These are phyloP conservation scores for Rheum nobile DNA, from an alignment of 148 eudicot genomes.

Conservation along the genomic window DNA sequence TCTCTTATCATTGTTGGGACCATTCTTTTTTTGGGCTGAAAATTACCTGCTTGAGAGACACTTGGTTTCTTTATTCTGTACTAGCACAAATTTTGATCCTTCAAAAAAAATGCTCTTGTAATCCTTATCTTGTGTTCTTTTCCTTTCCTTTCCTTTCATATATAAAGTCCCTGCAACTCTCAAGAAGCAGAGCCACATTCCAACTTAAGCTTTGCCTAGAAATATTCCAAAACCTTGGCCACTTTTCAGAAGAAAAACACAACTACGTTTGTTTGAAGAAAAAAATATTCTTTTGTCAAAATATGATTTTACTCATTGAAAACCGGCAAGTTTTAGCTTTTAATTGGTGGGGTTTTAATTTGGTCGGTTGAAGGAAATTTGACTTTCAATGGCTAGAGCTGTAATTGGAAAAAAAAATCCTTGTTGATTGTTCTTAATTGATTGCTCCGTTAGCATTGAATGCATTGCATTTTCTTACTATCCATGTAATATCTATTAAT, in stretches of 20 bases:
- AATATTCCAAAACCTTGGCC: not conserved
- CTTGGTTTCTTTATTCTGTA: slow-evolving; percentile 3
- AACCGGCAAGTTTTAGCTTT: not conserved
- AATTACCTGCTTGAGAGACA: not conserved
- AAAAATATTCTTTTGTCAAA: not conserved
- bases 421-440: slow-evolving; percentile 1
- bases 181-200: not conserved
- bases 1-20: slow-evolving; percentile 2
- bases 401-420: not conserved
- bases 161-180: not conserved
- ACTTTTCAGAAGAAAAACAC: not conserved
- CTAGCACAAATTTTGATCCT: not conserved
- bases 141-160: not conserved
- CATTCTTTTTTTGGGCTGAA: not conserved
- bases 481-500: too few relatives aligned
- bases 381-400: not conserved
- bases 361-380: not conserved
- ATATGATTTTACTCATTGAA: not conserved
- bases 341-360: not conserved
- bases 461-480: not conserved
- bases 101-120: not conserved
- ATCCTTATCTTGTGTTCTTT: not conserved
- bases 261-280: not conserved
- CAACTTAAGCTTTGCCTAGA: not conserved
- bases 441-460: not conserved